phyloP scores from a whole-genome alignment of 768 basidiomycete species.

The Coprinopsis cinerea region DNA sequence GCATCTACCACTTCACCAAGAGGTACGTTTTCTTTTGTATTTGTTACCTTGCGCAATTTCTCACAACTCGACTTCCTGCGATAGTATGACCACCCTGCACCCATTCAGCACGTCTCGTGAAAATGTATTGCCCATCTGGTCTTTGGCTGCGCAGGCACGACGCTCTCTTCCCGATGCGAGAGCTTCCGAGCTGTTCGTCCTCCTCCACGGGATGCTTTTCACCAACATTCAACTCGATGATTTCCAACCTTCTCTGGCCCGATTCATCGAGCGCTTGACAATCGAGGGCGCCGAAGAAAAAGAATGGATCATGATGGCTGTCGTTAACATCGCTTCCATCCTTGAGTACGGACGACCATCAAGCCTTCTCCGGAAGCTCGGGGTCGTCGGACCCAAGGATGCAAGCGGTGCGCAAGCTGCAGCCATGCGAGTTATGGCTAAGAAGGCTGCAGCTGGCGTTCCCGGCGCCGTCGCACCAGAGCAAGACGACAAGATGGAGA shows the following conservation, averaged over 20 bases:
- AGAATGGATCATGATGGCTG: conserved; percentile 97
- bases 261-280: conserved; percentile 80
- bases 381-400: conserved; percentile 42
- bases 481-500: conserved; percentile 44
- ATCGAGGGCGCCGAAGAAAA: conserved; percentile 77
- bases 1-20: conserved; percentile 91
- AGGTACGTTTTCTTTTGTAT: conserved; percentile 49
- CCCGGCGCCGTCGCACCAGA: conserved; percentile 24
- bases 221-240: conserved; percentile 93
- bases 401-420: conserved; percentile 25
- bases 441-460: conserved; percentile 32
- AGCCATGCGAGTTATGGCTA: conserved; percentile 46
- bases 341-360: conserved; percentile 83
- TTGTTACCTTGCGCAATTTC: too few species aligned
- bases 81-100: conserved; percentile 86
- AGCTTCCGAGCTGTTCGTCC: conserved; percentile 76
- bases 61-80: conserved; percentile 4
- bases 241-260: conserved; percentile 73
- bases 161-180: conserved; percentile 72
- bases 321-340: conserved; percentile 73
- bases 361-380: conserved; percentile 61
- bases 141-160: conserved; percentile 61
- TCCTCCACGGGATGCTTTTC: conserved; percentile 95
- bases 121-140: conserved; percentile 87
- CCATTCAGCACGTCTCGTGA: conserved; percentile 87